Percentiles rank a stretch among this genome's conserved stretches.
Evolutionary conservation across 2,329 filamentous ascomycete genomes (phyloP).

Genomic region (Dactylellina haptotyla): DNA sequence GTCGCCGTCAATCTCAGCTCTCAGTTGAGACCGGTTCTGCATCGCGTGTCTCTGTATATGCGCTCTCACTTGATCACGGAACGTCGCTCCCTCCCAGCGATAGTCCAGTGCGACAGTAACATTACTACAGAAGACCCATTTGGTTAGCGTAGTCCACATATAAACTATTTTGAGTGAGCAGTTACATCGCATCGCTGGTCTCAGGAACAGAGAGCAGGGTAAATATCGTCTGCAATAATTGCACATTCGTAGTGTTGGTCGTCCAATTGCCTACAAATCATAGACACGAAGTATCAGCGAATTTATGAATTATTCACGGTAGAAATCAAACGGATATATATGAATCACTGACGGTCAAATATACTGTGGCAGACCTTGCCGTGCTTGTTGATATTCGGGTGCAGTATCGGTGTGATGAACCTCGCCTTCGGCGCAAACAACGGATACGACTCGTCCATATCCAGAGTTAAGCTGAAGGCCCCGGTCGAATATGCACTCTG

Average conservation of each 20-base stretch:
- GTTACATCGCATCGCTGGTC: conserved; percentile 51
- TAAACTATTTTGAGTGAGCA: not conserved
- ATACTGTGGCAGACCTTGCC: conserved; percentile 60
- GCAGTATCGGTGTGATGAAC: conserved; percentile 61
- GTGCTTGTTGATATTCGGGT: conserved; percentile 62
- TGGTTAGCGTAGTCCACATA: not conserved
- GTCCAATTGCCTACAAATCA: conserved; percentile 56
- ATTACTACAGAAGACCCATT: conserved; percentile 27
- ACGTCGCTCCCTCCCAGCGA: conserved; percentile 56
- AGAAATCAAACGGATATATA: conserved; percentile 7
- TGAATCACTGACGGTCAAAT: conserved; percentile 27
- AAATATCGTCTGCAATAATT: conserved; percentile 54
- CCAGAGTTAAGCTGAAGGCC: conserved; percentile 61
- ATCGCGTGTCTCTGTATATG: conserved; percentile 54
- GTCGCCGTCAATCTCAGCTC: not conserved
- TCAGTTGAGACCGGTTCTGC: conserved; percentile 7
- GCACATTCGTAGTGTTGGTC: conserved; percentile 54
- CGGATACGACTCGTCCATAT: conserved; percentile 61
- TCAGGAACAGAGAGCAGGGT: conserved; percentile 54
- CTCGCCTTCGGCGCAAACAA: conserved; percentile 60
- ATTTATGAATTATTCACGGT: no score
- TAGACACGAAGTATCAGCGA: no score
- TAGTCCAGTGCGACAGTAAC: conserved; percentile 54
- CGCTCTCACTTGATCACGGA: conserved; percentile 53
- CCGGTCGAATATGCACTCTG: conserved; percentile 59